phyloP scores from a whole-genome alignment of 148 eudicot genomes.

The Cornus kousa region DNA sequence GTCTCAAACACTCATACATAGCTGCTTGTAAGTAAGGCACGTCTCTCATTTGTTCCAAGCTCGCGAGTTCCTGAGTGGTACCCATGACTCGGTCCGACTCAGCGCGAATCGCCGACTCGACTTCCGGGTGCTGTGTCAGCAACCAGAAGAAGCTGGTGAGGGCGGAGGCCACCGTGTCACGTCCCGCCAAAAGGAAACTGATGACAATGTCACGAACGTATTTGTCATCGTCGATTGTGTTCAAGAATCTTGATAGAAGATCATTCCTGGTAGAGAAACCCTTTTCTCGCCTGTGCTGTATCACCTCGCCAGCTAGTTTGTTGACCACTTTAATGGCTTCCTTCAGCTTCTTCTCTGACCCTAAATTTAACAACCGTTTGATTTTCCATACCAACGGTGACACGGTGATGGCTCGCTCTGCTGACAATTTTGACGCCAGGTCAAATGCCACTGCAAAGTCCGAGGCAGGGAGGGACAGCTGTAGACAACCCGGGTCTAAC shows the following conservation, averaged over 20 bases:
- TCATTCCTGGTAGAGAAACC: slow-evolving; percentile 27
- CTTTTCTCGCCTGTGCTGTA: slow-evolving; percentile 25
- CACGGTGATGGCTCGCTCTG: slow-evolving; percentile 37
- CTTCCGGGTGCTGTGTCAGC: slow-evolving; percentile 41
- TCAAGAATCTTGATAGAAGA: slow-evolving; percentile 59
- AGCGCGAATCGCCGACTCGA: slow-evolving; percentile 30
- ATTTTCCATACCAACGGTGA: slow-evolving; percentile 43
- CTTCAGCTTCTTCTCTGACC: slow-evolving; percentile 41
- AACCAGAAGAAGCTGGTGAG: slow-evolving; percentile 49
- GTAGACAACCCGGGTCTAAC: slow-evolving; percentile 32
- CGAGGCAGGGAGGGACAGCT: slow-evolving; percentile 16
- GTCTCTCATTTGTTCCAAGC: slow-evolving; percentile 11
- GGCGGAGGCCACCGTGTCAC: slow-evolving; percentile 64
- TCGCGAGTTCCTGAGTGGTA: background rate
- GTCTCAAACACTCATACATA: slow-evolving; percentile 22
- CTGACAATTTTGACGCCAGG: slow-evolving; percentile 40
- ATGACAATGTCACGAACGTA: slow-evolving; percentile 56
- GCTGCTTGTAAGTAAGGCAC: slow-evolving; percentile 27
- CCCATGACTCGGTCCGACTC: slow-evolving; percentile 39
- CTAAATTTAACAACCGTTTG: slow-evolving; percentile 39
- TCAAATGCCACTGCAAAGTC: slow-evolving; percentile 52
- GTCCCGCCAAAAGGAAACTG: slow-evolving; percentile 60
- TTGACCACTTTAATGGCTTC: slow-evolving; percentile 39
- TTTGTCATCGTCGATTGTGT: slow-evolving; percentile 30
- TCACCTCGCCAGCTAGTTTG: slow-evolving; percentile 34